These are phyloP conservation scores for Globisporangium camurandrum DNA, from an alignment of 352 stramenopile species.

Conservation along the genomic window DNA sequence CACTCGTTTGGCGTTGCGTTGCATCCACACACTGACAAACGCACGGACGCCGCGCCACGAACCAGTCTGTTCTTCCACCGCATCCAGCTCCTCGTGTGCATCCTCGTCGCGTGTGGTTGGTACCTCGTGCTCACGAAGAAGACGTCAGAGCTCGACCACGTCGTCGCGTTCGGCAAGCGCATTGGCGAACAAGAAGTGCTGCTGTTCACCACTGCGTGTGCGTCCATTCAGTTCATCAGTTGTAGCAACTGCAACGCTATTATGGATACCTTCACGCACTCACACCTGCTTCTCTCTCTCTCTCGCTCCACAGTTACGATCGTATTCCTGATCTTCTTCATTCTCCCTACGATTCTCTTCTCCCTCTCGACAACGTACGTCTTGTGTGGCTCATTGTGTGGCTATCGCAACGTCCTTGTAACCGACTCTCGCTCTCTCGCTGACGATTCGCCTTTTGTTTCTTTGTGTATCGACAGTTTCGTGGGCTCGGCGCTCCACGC, in stretches of 20 bases:
- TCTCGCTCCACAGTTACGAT: constrained; percentile 33
- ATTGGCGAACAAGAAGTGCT: constrained; percentile 59
- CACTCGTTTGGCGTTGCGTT: neutral
- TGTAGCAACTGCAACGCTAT: neutral
- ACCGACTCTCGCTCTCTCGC: too few relatives aligned
- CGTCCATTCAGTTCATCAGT: constrained; percentile 1
- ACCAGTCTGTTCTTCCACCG: constrained; percentile 61
- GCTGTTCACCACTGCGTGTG: constrained; percentile 53
- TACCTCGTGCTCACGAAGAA: constrained; percentile 51
- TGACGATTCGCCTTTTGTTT: too few relatives aligned
- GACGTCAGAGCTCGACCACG: constrained; percentile 24
- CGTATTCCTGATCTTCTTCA: constrained; percentile 70
- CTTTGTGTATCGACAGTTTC: constrained; percentile 10
- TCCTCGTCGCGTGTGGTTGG: constrained; percentile 52
- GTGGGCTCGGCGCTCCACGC: constrained; percentile 41
- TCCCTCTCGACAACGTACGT: constrained; percentile 56
- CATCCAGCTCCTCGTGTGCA: constrained; percentile 56
- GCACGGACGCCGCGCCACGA: neutral
- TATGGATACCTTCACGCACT: neutral
- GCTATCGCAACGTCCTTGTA: too few relatives aligned
- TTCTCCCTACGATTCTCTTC: constrained; percentile 61
- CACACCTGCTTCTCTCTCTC: neutral
- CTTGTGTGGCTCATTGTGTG: neutral
- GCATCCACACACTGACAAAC: neutral
- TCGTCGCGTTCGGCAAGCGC: constrained; percentile 43